Evolutionary conservation across 169 alveolate species (phyloP), one percentile per base, ranked within the genome.

Genomic region (Cryptosporidium xiaoi): DNA sequence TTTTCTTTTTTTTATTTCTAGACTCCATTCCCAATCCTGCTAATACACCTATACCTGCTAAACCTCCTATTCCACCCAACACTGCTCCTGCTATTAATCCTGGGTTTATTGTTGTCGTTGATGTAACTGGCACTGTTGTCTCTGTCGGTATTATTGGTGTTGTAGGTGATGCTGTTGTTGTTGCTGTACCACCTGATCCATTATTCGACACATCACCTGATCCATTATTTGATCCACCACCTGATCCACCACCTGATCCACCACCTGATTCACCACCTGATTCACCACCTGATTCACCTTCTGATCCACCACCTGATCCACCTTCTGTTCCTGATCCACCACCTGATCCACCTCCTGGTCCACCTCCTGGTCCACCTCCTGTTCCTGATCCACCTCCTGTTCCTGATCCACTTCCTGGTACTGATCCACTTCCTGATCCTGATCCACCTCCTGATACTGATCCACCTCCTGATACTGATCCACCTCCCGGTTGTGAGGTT

Each of bases 81-180:
- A 77, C 71, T 7, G 77, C 85, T 77, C 85, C 85, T 15, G 71
- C 85, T n/a, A 77, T 6, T 24, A 50, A n/a, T 24, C 85, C 85
- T 8, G 64, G 55, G 55, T 77, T 66, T 12, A 40, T 27, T 0
- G 77, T 27, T 27, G 66, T 16, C 27, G 20, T 34, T 5, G 82
- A 31, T 31, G 56, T 65, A 10, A 46, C 31, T 8, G 20, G 0
- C 0, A 24, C 20, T 34, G 56, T 27, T 13, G 82, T 15, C 27
- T 16, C 20, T 36, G 82, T 65, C 27, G 56, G n/a, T 33, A n/a
- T 31, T 62, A 0, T 15, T 0, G 66, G 13, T 58, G 66, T 24
- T 58, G 40, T 6, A 62, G 68, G 36, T n/a, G 46, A 31, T 7
- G 62, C 44, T 16, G 31, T 18, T 31, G 56, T 18, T 18, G 18